These are phyloP conservation scores for Sporopachydermia cereana DNA, from an alignment of 1,139 yeast species.

Conservation along the genomic window DNA sequence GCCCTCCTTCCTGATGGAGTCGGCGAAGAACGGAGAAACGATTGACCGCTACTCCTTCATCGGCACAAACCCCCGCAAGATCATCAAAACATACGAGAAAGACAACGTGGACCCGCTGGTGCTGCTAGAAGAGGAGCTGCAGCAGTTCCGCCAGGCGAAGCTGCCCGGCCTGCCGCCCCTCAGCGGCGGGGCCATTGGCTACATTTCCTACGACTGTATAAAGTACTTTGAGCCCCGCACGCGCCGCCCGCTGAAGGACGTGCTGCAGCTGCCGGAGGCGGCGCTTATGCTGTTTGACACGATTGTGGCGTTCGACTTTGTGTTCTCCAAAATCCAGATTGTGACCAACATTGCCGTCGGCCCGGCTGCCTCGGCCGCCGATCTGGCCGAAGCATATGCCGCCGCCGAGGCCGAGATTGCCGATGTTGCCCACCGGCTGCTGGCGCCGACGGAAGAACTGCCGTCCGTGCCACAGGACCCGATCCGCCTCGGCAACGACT, in stretches of 20 bases:
- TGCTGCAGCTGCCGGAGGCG: constrained; percentile 78
- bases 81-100: constrained; percentile 55
- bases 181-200: constrained; percentile 95
- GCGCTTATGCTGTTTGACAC: constrained; percentile 85
- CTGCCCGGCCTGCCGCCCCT: constrained; percentile 69
- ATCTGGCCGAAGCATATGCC: constrained; percentile 38
- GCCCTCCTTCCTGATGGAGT: constrained; percentile 75
- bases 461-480: constrained; percentile 60
- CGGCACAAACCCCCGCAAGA: constrained; percentile 74
- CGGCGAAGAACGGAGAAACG: constrained; percentile 81
- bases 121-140: constrained; percentile 62
- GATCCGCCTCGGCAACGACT: constrained; percentile 41
- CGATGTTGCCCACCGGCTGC: constrained; percentile 40
- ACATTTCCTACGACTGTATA: constrained; percentile 90
- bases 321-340: constrained; percentile 83
- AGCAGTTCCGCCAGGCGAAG: constrained; percentile 51
- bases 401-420: constrained; percentile 47
- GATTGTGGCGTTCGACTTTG: constrained; percentile 86
- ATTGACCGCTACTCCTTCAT: constrained; percentile 85
- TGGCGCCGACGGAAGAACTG: constrained; percentile 29
- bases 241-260: constrained; percentile 58
- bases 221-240: constrained; percentile 93
- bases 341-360: constrained; percentile 59
- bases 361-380: constrained; percentile 27
- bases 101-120: constrained; percentile 64